Evolutionary conservation across 2,329 filamentous ascomycete genomes (phyloP), one percentile per base, ranked within the genome.

Genomic region (Alternaria tenuissima): DNA sequence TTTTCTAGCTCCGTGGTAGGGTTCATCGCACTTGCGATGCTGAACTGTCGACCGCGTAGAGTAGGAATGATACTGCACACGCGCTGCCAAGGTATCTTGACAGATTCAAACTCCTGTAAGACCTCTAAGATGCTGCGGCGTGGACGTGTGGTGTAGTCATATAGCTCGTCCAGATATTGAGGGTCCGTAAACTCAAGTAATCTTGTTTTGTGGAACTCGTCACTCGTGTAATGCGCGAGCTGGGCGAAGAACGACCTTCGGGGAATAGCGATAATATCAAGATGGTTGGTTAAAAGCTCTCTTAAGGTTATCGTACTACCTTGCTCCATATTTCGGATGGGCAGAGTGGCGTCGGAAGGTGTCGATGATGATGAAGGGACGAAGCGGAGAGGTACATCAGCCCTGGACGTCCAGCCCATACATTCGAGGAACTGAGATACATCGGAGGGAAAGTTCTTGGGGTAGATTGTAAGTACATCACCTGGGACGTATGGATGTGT

Each of bases 91-190:
- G 95, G 94, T 2, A 99, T 88, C 63, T 89, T 89, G 55, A 98
- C 90, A 0, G 87, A 90, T 42, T 91, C 86, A 70, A 99, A 99
- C 69, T 99, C 95, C 57, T 94, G 89, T 28, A 99, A 85, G 4
- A 97, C 90, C 79, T 99, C 95, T 6, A 99, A 82, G 58, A 98
- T 97, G 59, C 91, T 96, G 34, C 95, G 89, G 34, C 93, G 89
- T 0, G 94, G 92, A 8, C 95, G 89, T 0, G 94, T 94, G 1
- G 95, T 95, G 75, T 99, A 99, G 79, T 99, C 94, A 81, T 92
- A 98, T 57, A 97, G 89, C 69, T 99, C 95, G 69, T 98, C 93
- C 6, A 94, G 87, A 69, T 90, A 92, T 46, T 91, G 86, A 0
- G 92, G 88, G 69, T 91, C 87, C 1, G 89, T 89, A 70, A 99